Evolutionary conservation across 306 rosid species (phyloP), one percentile per base, ranked within the genome.

Genomic region (Vigna hirtella): DNA sequence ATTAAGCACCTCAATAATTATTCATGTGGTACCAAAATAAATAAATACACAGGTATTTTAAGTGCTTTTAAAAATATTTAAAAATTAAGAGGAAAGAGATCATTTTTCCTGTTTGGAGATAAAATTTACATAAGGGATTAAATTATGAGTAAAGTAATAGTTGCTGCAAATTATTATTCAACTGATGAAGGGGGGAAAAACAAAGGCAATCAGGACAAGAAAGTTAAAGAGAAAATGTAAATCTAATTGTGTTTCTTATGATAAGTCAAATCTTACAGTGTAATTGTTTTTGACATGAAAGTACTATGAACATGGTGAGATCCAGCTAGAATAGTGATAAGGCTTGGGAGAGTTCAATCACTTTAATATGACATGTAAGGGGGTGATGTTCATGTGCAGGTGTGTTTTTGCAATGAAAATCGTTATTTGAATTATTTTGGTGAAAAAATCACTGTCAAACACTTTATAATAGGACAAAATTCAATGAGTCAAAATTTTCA

Each of bases 381-480:
- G 50, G 50, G 57, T 30, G 43, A 58, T 53, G 74, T 58, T 58
- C 78, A 74, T 9, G 40, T 48, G 65, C 81, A 87, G 74, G 89
- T n/a, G 81, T 85, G 50, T 53, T 75, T 62, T 58, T 65, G 75
- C 61, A 73, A 68, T 48, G 50, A 43, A 78, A 42, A 55, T 30
- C 15, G 61, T 45, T 7, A 28, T 48, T 78, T 59, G 65, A 34
- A 53, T 49, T 55, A 51, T 78, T 83, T 42, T 78, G 79, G 45
- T 79, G 72, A 45, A 79, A 42, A 45, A 81, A 83, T 89, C 93
- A 83, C 85, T 66, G 1, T 86, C 88, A 66, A 65, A 74, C 83
- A 58, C 86, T 76, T 85, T 83, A 69, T 67, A 81, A 81, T 72
- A 73, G 73, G 89, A 83, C 86, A 82, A 68, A 15, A 30, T 50